Evolutionary conservation across 2,329 filamentous ascomycete species (phyloP), one percentile per base, ranked within the genome.

Genomic region (Plenodomus lindquistii): DNA sequence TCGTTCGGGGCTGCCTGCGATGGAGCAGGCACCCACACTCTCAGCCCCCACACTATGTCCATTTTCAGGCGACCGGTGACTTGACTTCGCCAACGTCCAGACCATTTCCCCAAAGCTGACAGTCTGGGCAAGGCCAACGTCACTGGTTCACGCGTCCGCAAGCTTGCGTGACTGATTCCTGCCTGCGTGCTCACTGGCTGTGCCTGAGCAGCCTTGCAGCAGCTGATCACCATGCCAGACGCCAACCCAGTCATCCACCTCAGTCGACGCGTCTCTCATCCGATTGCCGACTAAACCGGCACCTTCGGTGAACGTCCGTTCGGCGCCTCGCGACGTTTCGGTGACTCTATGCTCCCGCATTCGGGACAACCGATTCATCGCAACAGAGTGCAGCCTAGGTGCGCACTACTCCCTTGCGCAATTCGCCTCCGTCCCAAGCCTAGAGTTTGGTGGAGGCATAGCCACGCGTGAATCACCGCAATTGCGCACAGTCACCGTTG

Each of bases 381-480:
- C 52, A 43, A 37, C 22, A 40, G 40, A 38, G 37, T 53, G 57
- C 47, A 59, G 61, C 63, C 65, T 69, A 55, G 43, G 42, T 40
- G 46, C 50, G 54, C 40, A 54, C 46, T 54, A 35, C 48, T 37
- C 51, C 52, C 51, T 54, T 48, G 41, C 55, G 17, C 21, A 44
- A 48, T 55, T 56, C 62, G 65, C 64, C 63, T 65, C 42, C 54
- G 58, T 57, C 6, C 54, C 40, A 11, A 46, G 42, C 52, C 44
- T 48, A 29, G 37, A 36, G 41, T 41, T 34, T 34, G n/a, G 34
- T 31, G 20, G 40, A 29, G 24, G 54, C 64, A 64, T 59, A 62
- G 66, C 66, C 66, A 60, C 65, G 46, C 52, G 50, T 70, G 63
- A 67, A 56, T 67, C 65, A 67, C 60, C 49, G 55, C 54, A 46